Percentiles rank a stretch among this genome's conserved stretches.
phyloP scores from a whole-genome alignment of 1,284 basidiomycete genomes.

The Microbotryum scabiosae region DNA sequence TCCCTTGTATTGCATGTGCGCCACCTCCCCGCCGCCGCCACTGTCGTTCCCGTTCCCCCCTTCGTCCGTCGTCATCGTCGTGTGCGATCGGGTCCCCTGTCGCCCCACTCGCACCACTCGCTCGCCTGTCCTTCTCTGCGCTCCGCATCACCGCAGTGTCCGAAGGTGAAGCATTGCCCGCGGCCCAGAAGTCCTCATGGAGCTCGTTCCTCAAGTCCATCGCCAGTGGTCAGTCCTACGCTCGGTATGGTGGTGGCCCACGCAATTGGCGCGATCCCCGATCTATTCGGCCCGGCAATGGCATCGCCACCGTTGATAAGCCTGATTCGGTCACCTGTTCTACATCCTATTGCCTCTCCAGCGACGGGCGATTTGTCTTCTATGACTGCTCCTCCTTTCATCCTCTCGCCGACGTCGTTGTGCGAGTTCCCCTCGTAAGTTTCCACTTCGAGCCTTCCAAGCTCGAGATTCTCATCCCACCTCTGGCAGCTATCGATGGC shows the following conservation, averaged over 20 bases:
- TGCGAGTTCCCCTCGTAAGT: not conserved
- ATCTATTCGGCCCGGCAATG: slow-evolving; percentile 16
- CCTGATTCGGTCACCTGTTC: not conserved
- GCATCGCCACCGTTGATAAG: slow-evolving; percentile 7
- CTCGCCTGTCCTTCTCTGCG: not conserved
- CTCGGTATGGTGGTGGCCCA: too few relatives aligned
- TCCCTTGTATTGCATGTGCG: too few relatives aligned
- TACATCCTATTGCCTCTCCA: slow-evolving; percentile 45
- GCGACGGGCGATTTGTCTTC: slow-evolving; percentile 87
- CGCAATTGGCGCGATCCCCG: too few relatives aligned
- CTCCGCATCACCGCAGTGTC: not conserved
- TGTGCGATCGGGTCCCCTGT: not conserved
- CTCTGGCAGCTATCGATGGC: slow-evolving; percentile 29
- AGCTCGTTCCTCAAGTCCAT: slow-evolving; percentile 62
- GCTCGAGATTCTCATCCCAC: not conserved
- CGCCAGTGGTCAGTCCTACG: slow-evolving; percentile 45
- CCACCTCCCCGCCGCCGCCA: not conserved
- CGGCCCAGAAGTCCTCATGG: slow-evolving; percentile 58
- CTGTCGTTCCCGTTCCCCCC: not conserved
- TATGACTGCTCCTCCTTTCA: slow-evolving; percentile 73
- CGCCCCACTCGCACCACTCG: not conserved
- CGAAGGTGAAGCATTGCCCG: slow-evolving; percentile 51
- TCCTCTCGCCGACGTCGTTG: slow-evolving; percentile 39
- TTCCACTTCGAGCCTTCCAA: not conserved
- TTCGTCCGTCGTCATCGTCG: not conserved